These are phyloP conservation scores for Kentomonas sorsogonicus DNA, from an alignment of 208 protist species.

Conservation along the genomic window DNA sequence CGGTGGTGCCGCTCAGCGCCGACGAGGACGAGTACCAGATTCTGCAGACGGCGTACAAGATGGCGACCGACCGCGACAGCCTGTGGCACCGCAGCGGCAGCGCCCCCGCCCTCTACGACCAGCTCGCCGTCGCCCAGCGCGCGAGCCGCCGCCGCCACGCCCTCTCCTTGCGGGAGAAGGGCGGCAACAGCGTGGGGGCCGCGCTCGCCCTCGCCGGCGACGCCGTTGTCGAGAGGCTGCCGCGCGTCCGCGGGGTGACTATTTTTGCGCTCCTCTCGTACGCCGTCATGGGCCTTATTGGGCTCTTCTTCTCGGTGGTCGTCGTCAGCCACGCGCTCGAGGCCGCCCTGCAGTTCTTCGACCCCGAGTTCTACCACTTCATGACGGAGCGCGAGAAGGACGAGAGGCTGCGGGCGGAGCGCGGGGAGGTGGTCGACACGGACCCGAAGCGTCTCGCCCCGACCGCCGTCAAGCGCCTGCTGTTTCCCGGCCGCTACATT, in stretches of 20 bases:
- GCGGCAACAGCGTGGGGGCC: too few relatives aligned
- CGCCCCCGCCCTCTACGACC: constrained; percentile 46
- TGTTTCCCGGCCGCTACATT: constrained; percentile 71
- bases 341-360: constrained; percentile 56
- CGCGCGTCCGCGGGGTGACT: constrained; percentile 29
- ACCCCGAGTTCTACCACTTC: constrained; percentile 75
- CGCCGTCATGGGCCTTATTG: constrained; percentile 34
- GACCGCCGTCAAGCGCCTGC: constrained; percentile 46
- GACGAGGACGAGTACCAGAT: constrained; percentile 46
- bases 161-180: too few relatives aligned
- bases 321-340: constrained; percentile 50
- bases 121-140: constrained; percentile 26
- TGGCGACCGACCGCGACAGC: constrained; percentile 55
- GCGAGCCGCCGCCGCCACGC: constrained; percentile 22
- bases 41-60: constrained; percentile 66
- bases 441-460: constrained; percentile 78
- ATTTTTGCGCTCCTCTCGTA: constrained; percentile 66
- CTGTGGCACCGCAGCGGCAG: constrained; percentile 77
- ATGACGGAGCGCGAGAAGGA: constrained; percentile 69
- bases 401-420: constrained; percentile 35
- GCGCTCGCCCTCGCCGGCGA: too few relatives aligned
- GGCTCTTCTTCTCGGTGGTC: constrained; percentile 49
- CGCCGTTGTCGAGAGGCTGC: too few relatives aligned
- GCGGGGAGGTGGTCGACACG: constrained; percentile 52
- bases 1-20: too few relatives aligned